Percentiles rank a stretch among this genome's conserved stretches.
Conservation (phyloP, 1,284 basidiomycete genomes). For the Clitocybe nebularis region DNA sequence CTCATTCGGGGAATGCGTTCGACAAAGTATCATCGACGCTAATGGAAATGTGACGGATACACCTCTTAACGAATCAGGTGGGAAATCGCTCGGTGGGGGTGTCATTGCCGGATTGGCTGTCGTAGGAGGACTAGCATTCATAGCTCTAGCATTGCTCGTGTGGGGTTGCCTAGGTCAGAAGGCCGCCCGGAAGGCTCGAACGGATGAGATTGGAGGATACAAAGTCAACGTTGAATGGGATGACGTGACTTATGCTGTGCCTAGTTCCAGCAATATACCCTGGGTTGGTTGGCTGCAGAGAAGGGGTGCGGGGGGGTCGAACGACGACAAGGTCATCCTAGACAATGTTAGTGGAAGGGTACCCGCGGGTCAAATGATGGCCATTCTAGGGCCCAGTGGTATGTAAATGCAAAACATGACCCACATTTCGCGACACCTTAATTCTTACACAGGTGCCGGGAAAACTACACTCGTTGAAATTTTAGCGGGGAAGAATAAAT, state of each 20-base stretch:
- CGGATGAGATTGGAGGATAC: conserved; percentile 31
- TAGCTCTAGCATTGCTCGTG: conserved; percentile 53
- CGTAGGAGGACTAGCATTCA: conserved; percentile 62
- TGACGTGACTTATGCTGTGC: conserved; percentile 65
- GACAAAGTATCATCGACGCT: conserved; percentile 71
- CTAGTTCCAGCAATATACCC: conserved; percentile 19
- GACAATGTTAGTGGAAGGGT: conserved; percentile 68
- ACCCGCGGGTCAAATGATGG: conserved; percentile 77
- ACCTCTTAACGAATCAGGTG: conserved; percentile 23
- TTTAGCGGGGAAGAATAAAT: conserved; percentile 74
- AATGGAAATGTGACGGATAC: conserved; percentile 40
- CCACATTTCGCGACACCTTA: conserved; percentile 12
- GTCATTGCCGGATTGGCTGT: conserved; percentile 87
- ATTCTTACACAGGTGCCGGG: conserved; percentile 51
- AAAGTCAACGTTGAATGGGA: conserved; percentile 67
- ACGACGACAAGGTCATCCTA: conserved; percentile 66
- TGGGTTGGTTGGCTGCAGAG: conserved; percentile 17
- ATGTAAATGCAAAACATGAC: conserved; percentile 7
- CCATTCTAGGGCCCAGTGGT: conserved; percentile 85
- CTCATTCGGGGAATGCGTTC: conserved; percentile 82
- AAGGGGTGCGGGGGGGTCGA: conserved; percentile 19
- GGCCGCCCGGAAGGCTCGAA: conserved; percentile 48
- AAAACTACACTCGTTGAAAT: conserved; percentile 86
- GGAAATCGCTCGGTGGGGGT: conserved; percentile 65
- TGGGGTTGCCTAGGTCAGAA: conserved; percentile 62